Evolutionary conservation across 768 basidiomycete genomes (phyloP), one percentile per base, ranked within the genome.

Genomic region (Mrakia frigida): DNA sequence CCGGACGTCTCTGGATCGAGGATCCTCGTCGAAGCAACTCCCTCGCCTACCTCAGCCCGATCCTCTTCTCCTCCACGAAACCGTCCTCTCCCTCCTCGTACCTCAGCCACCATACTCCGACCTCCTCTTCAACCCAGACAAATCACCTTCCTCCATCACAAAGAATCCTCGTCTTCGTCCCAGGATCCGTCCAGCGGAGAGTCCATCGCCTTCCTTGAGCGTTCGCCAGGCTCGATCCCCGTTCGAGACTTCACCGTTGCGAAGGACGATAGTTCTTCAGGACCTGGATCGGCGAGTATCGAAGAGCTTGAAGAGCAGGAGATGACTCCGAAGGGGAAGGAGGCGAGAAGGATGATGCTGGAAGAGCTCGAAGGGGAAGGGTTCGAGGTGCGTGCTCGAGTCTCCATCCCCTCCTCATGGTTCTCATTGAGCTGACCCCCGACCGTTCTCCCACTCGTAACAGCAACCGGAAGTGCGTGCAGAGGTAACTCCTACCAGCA

Each of bases 171-270:
- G 35, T 68, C 65, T 6, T 25, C 65, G 14, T 68, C 37, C 7
- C 39, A 35, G 11, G 65, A 39, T 6, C 37, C 35, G 10, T 68
- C 65, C 21, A 68, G 65, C 37, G 65, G 39, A 39, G 65, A 68
- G 13, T 68, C 65, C 35, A 39, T 68, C 37, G 37, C 65, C 37
- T 68, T 68, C n/a, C 7, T 68, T 39, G 65, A 23, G 5, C 35
- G 35, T 21, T 68, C 65, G 33, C 65, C 65, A n/a, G 65, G 65
- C 25, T 68, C 65, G 65, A 39, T 68, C 10, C 65, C 65, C 21
- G 65, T 68, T n/a, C 65, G 65, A 21, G 18, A 35, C 1, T 68
- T 68, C 37, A n/a, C 37, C 37, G 65, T 68, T 39, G 65, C 65
- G 11, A 68, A 41, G 65, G 65, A 68, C 39, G 39, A 39, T 23